Conservation (phyloP, 2,329 filamentous ascomycete species). For the Trichoderma sp. region DNA sequence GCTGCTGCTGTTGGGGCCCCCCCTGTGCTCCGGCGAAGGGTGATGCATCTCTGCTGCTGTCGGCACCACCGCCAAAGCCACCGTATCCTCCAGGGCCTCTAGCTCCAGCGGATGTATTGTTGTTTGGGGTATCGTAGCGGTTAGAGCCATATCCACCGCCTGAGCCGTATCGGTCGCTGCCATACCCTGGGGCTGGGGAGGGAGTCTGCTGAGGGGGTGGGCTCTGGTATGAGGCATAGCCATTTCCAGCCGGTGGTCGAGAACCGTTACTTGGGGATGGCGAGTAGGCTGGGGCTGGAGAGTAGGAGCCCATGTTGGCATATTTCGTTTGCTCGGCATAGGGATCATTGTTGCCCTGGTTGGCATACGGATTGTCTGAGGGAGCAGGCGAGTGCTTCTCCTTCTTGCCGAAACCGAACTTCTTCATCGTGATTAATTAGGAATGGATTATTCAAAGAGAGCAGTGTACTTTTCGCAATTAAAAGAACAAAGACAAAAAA, state of each 20-base stretch:
- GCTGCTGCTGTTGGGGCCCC: slow-evolving; percentile 43
- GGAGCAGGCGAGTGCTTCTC: slow-evolving; percentile 42
- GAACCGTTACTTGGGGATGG: slow-evolving; percentile 39
- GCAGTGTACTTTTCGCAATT: background rate
- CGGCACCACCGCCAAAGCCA: slow-evolving; percentile 51
- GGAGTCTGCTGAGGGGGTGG: slow-evolving; percentile 24
- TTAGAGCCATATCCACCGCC: slow-evolving; percentile 51
- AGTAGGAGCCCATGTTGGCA: slow-evolving; percentile 45
- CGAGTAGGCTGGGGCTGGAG: slow-evolving; percentile 46
- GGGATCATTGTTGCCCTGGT: slow-evolving; percentile 49
- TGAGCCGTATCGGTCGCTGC: slow-evolving; percentile 52
- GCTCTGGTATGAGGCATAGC: slow-evolving; percentile 21
- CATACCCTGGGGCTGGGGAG: slow-evolving; percentile 47
- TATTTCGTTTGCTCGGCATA: slow-evolving; percentile 50
- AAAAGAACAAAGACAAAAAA: background rate
- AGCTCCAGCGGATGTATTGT: slow-evolving; percentile 31
- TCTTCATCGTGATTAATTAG: slow-evolving; percentile 49
- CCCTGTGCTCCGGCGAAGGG: slow-evolving; percentile 59
- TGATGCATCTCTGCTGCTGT: slow-evolving; percentile 55
- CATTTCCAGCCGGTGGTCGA: slow-evolving; percentile 16
- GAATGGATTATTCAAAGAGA: background rate
- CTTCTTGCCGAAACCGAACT: slow-evolving; percentile 59
- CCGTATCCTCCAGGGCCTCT: slow-evolving; percentile 59
- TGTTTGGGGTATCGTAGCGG: slow-evolving; percentile 45
- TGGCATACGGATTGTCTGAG: slow-evolving; percentile 58